Evolutionary conservation across 2,329 filamentous ascomycete species (phyloP).

Genomic region (Anisogramma anomala): DNA sequence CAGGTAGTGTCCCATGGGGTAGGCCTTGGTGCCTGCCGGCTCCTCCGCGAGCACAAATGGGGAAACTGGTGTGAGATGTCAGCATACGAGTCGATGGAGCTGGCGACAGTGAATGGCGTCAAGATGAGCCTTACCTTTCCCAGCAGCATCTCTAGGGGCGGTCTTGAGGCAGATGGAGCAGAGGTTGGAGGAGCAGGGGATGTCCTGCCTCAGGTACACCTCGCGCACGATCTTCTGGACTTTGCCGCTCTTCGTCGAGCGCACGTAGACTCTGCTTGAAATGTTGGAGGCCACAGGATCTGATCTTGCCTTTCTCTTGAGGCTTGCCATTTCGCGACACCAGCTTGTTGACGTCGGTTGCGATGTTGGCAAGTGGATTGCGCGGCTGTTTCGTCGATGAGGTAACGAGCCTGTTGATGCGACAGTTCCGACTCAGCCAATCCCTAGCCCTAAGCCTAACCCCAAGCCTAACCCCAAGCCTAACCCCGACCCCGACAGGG

Average conservation of each 20-base stretch:
- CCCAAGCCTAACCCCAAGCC: too few relatives aligned
- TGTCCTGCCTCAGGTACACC: slow-evolving; percentile 90
- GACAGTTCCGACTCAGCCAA: too few relatives aligned
- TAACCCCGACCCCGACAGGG: too few relatives aligned
- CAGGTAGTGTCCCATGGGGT: slow-evolving; percentile 82
- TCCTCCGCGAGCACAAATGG: slow-evolving; percentile 83
- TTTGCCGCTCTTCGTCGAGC: slow-evolving; percentile 90
- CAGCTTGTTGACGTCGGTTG: not conserved
- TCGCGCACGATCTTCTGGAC: slow-evolving; percentile 98
- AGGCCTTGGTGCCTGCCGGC: slow-evolving; percentile 71
- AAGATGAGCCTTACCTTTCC: slow-evolving; percentile 56
- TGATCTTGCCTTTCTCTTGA: slow-evolving; percentile 45
- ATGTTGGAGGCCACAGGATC: slow-evolving; percentile 58
- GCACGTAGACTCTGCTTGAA: slow-evolving; percentile 90
- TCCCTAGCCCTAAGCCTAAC: too few relatives aligned
- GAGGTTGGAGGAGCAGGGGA: slow-evolving; percentile 88
- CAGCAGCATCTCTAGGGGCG: slow-evolving; percentile 68
- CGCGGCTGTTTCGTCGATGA: slow-evolving; percentile 1
- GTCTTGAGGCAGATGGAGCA: slow-evolving; percentile 64
- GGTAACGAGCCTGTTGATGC: not conserved
- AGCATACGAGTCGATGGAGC: not conserved
- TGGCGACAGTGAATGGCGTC: too few relatives aligned
- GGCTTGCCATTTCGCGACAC: slow-evolving; percentile 44
- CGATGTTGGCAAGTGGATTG: slow-evolving; percentile 2
- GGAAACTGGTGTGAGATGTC: slow-evolving; percentile 40